These are phyloP conservation scores for Ascochyta viciae-villosae DNA, from an alignment of 2,329 filamentous ascomycete genomes.

Conservation along the genomic window DNA sequence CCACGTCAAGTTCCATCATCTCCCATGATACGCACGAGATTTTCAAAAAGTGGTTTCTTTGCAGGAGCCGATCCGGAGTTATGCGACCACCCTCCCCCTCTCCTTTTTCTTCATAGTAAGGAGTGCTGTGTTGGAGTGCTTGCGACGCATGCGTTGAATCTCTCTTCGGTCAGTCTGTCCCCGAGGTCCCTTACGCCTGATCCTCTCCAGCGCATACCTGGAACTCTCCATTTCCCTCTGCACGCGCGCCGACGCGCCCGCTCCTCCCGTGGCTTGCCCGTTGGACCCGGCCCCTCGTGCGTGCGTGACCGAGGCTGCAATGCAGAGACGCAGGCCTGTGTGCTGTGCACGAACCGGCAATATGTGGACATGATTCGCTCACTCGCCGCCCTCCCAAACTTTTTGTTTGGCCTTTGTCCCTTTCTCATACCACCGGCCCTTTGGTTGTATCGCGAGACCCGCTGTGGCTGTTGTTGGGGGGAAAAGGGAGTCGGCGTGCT, in stretches of 20 bases:
- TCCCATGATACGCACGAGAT: conserved; percentile 13
- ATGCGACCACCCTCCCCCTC: conserved; percentile 22
- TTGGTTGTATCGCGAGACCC: conserved; percentile 47
- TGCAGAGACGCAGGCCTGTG: conserved; percentile 24
- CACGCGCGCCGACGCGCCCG: conserved; percentile 27
- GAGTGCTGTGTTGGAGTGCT: conserved; percentile 26
- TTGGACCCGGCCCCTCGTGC: conserved; percentile 34
- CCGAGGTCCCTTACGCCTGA: conserved; percentile 54
- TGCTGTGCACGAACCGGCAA: conserved; percentile 50
- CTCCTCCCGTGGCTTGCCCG: conserved; percentile 51
- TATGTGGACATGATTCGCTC: conserved; percentile 54
- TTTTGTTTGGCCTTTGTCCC: conserved; percentile 19
- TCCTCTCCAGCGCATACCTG: conserved; percentile 46
- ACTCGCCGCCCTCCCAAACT: conserved; percentile 40
- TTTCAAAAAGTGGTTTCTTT: background rate
- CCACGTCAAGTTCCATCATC: conserved; percentile 15
- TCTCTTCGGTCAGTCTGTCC: conserved; percentile 51
- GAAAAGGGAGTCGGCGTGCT: conserved; percentile 40
- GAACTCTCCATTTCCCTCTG: conserved; percentile 39
- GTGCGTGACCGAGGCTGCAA: conserved; percentile 38
- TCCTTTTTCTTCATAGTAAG: conserved; percentile 31
- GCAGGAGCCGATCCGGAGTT: conserved; percentile 18
- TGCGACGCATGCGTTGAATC: conserved; percentile 36
- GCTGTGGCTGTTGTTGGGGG: conserved; percentile 45
- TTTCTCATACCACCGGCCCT: conserved; percentile 42